These are phyloP conservation scores for Ocimum tenuiflorum DNA, from an alignment of 257 asterid genomes.

Conservation along the genomic window DNA sequence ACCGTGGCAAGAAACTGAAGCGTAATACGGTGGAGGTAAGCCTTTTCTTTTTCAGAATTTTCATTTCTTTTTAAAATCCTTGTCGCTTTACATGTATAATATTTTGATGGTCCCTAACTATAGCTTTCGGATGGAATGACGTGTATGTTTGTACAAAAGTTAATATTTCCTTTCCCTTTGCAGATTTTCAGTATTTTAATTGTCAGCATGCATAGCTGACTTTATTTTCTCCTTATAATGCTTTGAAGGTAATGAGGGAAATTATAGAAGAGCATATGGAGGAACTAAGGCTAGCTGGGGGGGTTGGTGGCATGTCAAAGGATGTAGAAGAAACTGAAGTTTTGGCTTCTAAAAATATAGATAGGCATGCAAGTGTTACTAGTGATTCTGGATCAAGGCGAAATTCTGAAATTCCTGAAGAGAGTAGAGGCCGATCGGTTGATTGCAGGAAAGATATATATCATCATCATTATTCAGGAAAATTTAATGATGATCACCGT, in stretches of 20 bases:
- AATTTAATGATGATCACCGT: slow-evolving; percentile 21
- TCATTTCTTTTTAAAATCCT: background rate
- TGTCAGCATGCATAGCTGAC: background rate
- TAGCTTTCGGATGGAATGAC: background rate
- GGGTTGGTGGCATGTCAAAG: slow-evolving; percentile 30
- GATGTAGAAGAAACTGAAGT: slow-evolving; percentile 30
- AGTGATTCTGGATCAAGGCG: slow-evolving; percentile 25
- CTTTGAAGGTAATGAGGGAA: slow-evolving; percentile 60
- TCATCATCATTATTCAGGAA: slow-evolving; percentile 24
- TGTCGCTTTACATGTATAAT: background rate
- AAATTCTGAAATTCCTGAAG: slow-evolving; percentile 25
- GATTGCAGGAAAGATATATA: slow-evolving; percentile 28
- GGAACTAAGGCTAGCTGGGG: slow-evolving; percentile 54
- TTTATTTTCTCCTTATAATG: slow-evolving; percentile 14
- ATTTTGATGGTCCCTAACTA: background rate
- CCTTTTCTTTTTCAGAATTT: slow-evolving; percentile 7
- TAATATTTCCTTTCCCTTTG: background rate
- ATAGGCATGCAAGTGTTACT: slow-evolving; percentile 21
- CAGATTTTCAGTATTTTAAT: background rate
- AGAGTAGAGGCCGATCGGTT: slow-evolving; percentile 19
- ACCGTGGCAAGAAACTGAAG: slow-evolving; percentile 85
- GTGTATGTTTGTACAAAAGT: background rate
- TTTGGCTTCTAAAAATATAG: slow-evolving; percentile 29
- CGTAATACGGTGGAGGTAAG: slow-evolving; percentile 62
- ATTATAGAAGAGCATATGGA: slow-evolving; percentile 84